Base-by-base conservation (phyloP, 306 rosid genomes). In the Rubus parviflorus region DNA sequence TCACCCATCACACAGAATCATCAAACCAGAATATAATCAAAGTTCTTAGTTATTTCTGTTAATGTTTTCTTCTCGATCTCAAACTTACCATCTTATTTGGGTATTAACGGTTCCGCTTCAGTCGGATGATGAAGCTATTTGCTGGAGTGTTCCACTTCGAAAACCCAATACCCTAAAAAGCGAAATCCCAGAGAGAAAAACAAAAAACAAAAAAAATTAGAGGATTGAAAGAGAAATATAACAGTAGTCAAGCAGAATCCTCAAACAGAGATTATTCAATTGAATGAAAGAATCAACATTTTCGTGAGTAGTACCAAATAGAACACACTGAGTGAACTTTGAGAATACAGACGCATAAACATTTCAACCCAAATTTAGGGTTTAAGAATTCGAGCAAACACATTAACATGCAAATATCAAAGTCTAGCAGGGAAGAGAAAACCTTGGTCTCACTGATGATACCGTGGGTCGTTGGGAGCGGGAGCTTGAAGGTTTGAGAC, bases 31-130 rank as follows among this genome's bases (percentile, higher is more conserved):
- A 5, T 22, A 8, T 17, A 52, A 62, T 22, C 17, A 3, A 57
- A 48, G 2, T 12, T 19, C 42, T 25, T 23, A 25, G 37, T 1
- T 14, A 8, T 54, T 72, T 38, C 17, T 15, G 0, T 15, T 37
- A 37, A 11, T 45, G 19, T 12, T 6, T n/a, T 16, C 4, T 48
- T 47, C 16, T 17, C 19, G 70, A 49, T 19, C 8, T 20, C 45
- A 76, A 75, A 54, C 70, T 51, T 53, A 85, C 88, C 88, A 82
- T 85, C 77, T 49, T 52, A 40, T 30, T 53, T 9, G 62, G 23
- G 62, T 58, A 45, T 76, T 49, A 23, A 66, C 70, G 68, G 84
- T 62, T 75, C 54, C 85, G 57, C 47, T 45, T 62, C 43, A 53
- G 25, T 15, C 48, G 4, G 16, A 43, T 10, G 42, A 17, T 48